Base-by-base conservation (phyloP, 192 early-diverging fungal species). In the Kickxella alabastrina region DNA sequence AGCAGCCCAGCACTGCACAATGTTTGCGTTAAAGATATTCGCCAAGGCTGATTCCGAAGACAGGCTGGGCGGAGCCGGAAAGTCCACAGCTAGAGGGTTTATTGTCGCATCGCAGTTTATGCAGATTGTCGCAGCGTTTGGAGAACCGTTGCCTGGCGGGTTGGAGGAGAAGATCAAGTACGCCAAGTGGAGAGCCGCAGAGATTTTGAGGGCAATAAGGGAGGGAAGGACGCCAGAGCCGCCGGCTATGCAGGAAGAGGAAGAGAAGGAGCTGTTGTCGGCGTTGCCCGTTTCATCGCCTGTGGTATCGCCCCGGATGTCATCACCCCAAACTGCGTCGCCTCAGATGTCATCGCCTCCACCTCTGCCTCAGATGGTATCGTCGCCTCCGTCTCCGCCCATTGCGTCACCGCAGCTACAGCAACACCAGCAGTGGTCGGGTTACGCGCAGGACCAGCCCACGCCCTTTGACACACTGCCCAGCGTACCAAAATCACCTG, bases 161-260 rank as follows among this genome's bases (percentile, higher is more conserved):
- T 64, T 87, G 24, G 44, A 40, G 1, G 85, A 91, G 53, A 99
- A 95, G 69, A 88, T 97, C 49, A 91, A 86, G 54, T 99, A 99
- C 62, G 84, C 95, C 1, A 95, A 95, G 59, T 99, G 89, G 85
- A 89, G 96, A 43, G 95, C 95, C 3, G 83, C 88, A 0, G 92
- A 97, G 59, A 99, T 99, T 24, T 75, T 93, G 24, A 95, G 91
- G 60, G 91, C 92, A 1, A 59, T 94, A 15, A 75, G 87, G 14
- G 93, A 95, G 59, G 96, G 95, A 3, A 78, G 88, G 23, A 49
- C 37, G 13, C 92, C 93, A 17, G 62, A 42, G 2, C 64, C 80
- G 25, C 84, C 85, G 43, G 18, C 24, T 5, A 9, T 26, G 24
- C 6, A 44, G 10, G 43, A 26, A 1, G 14, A 10, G 3, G 24